A percentile compares a stretch with the other conserved stretches of the same genome.
Conservation (phyloP, 192 early-diverging fungal species). For the Spinellus fusiger region DNA sequence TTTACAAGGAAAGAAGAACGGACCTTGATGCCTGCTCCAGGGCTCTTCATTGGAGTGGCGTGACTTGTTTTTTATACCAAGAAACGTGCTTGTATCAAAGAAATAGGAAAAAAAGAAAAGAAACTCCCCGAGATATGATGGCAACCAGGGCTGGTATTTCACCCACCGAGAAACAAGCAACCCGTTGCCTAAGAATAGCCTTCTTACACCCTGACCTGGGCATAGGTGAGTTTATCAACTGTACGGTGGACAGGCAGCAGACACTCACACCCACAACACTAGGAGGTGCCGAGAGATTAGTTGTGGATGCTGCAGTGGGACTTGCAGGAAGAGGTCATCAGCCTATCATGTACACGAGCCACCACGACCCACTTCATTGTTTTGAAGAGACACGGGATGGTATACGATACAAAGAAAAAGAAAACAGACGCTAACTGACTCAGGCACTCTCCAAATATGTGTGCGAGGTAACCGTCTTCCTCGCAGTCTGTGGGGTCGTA, state of each 20-base stretch:
- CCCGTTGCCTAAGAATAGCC: slow-evolving; percentile 45
- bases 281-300: slow-evolving; percentile 91
- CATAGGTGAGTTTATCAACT: slow-evolving; percentile 53
- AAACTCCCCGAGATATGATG: too few species aligned
- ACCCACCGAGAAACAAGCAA: background rate
- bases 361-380: slow-evolving; percentile 83
- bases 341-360: slow-evolving; percentile 82
- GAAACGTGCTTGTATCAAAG: too few species aligned
- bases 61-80: too few species aligned
- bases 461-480: slow-evolving; percentile 76
- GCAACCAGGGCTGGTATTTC: background rate
- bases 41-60: too few species aligned
- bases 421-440: background rate
- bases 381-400: slow-evolving; percentile 90
- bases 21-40: too few species aligned
- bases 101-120: background rate
- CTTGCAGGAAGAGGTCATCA: slow-evolving; percentile 75
- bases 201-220: slow-evolving; percentile 94
- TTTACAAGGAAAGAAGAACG: too few species aligned
- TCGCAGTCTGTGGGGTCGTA: slow-evolving; percentile 57
- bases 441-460: slow-evolving; percentile 70
- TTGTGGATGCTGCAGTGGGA: slow-evolving; percentile 86
- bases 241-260: background rate
- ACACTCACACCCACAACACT: background rate
- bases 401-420: slow-evolving; percentile 9